phyloP scores from a whole-genome alignment of 805 yeast genomes.

The Saccharomycodes ludwigii region DNA sequence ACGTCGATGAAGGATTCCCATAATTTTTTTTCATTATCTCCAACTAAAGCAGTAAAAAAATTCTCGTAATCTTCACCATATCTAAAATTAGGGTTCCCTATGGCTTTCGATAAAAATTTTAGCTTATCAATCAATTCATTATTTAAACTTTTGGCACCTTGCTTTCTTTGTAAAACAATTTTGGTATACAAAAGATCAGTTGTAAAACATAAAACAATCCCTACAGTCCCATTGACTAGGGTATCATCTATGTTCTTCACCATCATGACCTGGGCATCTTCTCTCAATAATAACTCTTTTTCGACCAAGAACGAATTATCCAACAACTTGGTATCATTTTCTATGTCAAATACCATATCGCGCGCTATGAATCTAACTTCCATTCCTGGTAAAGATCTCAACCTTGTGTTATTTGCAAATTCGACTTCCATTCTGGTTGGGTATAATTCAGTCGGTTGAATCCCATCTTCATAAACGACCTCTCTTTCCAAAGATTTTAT shows the following conservation, averaged over 20 bases:
- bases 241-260: conserved; percentile 65
- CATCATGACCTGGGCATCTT: conserved; percentile 91
- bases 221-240: conserved; percentile 86
- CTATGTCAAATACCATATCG: conserved; percentile 23
- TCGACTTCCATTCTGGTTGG: conserved; percentile 84
- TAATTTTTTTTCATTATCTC: no score
- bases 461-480: conserved; percentile 54
- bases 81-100: conserved; percentile 15
- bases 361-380: conserved; percentile 31
- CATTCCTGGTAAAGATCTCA: conserved; percentile 37
- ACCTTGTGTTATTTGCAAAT: conserved; percentile 46
- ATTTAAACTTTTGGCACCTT: conserved; percentile 12
- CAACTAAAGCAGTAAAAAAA: no score
- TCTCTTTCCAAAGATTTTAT: conserved; percentile 47
- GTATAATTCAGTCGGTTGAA: conserved; percentile 79
- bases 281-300: conserved; percentile 47
- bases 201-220: conserved; percentile 41
- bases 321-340: conserved; percentile 23
- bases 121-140: conserved; percentile 20
- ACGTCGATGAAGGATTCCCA: no score
- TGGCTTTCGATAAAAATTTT: conserved; percentile 23
- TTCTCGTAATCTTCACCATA: no score
- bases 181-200: conserved; percentile 16
- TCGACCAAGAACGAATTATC: conserved; percentile 64
- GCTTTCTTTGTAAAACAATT: no score